These are phyloP conservation scores for Phytophthora sp. DNA, from an alignment of 352 stramenopile genomes.

Conservation along the genomic window DNA sequence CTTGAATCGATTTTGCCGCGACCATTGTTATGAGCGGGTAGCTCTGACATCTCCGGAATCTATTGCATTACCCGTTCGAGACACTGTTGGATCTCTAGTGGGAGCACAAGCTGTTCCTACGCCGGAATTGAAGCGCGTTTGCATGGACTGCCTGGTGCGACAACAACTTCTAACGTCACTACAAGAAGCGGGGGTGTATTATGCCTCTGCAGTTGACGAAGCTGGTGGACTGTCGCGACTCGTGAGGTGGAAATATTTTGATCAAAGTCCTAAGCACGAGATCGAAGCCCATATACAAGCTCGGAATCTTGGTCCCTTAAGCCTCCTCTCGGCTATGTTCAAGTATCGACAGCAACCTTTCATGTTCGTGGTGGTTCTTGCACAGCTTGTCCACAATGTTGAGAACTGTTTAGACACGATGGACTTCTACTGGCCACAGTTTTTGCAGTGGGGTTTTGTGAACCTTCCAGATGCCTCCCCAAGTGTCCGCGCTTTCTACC, in stretches of 20 bases:
- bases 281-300: constrained; percentile 48
- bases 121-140: constrained; percentile 29
- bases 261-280: constrained; percentile 51
- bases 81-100: constrained; percentile 3
- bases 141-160: constrained; percentile 62
- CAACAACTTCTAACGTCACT: constrained; percentile 56
- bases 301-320: constrained; percentile 50
- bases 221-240: constrained; percentile 56
- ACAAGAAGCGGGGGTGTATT: constrained; percentile 40
- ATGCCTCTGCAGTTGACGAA: constrained; percentile 47
- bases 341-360: constrained; percentile 74
- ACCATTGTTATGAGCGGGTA: constrained; percentile 47
- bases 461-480: constrained; percentile 48
- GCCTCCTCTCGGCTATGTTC: constrained; percentile 64
- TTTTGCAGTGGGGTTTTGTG: constrained; percentile 70
- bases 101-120: constrained; percentile 1
- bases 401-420: constrained; percentile 62
- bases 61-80: constrained; percentile 1
- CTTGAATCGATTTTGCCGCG: constrained; percentile 50
- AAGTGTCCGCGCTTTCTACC: constrained; percentile 66
- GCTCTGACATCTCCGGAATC: constrained; percentile 24
- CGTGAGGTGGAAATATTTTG: constrained; percentile 62
- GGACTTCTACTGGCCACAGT: constrained; percentile 76
- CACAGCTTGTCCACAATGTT: constrained; percentile 62
- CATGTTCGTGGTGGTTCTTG: constrained; percentile 72